Conservation (phyloP, 176 grass and related monocot species). For the Triticum timopheevii region DNA sequence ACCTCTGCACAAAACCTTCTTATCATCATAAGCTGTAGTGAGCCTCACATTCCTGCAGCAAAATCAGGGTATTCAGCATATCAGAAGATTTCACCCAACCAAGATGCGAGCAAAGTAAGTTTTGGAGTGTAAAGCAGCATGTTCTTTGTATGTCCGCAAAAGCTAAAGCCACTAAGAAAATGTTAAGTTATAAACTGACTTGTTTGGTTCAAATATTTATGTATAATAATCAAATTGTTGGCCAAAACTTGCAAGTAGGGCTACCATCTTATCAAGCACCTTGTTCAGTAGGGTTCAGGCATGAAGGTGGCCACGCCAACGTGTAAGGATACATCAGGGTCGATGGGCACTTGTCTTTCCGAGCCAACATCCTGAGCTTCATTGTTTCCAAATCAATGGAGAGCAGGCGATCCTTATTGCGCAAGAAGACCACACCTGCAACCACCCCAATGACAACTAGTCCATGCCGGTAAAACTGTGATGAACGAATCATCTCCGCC, state of each 20-base stretch:
- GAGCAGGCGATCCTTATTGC: background rate
- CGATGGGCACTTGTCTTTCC: background rate
- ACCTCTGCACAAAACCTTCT: background rate
- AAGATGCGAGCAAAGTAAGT: background rate
- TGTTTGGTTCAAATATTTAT: background rate
- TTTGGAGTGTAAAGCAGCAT: background rate
- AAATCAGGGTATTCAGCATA: background rate
- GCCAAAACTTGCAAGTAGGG: background rate
- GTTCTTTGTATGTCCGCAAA: background rate
- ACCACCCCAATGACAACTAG: constrained; percentile 10
- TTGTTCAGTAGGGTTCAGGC: constrained; percentile 27
- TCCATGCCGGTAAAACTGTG: background rate
- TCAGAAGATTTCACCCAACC: background rate
- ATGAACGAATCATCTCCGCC: background rate
- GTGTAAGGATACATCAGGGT: constrained; percentile 18
- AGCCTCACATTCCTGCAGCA: constrained; percentile 15
- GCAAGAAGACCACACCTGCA: constrained; percentile 29
- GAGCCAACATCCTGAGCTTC: background rate
- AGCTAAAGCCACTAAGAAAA: background rate
- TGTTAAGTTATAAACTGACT: background rate
- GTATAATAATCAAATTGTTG: background rate
- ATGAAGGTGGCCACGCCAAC: constrained; percentile 7
- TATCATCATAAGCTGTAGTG: background rate
- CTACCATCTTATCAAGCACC: constrained; percentile 12
- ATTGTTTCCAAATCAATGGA: constrained; percentile 37